Conservation (phyloP, 2,329 filamentous ascomycete species). For the Ophiostoma novo-ulmi region DNA sequence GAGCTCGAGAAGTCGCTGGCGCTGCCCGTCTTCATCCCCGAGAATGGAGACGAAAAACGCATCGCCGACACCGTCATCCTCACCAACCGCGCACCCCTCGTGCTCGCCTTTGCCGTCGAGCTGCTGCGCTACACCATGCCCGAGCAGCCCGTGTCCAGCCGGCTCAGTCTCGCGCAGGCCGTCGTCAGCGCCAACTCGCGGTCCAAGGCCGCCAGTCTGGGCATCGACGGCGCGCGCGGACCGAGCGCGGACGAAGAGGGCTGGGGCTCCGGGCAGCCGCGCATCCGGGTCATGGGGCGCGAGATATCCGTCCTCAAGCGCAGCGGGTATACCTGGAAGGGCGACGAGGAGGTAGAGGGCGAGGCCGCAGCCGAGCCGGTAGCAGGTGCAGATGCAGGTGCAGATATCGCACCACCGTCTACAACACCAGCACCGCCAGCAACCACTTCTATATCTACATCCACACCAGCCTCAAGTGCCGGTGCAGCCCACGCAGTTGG, state of each 20-base stretch:
- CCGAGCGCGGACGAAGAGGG: conserved; percentile 63
- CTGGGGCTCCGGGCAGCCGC: conserved; percentile 70
- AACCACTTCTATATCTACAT: conserved; percentile 20
- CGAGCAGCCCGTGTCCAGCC: conserved; percentile 76
- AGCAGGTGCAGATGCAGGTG: background rate
- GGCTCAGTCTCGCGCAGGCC: conserved; percentile 75
- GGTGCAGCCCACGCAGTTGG: conserved; percentile 24
- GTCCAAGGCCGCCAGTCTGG: conserved; percentile 69
- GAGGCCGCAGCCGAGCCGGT: background rate
- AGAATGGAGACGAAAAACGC: conserved; percentile 37
- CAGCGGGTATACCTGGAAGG: conserved; percentile 63
- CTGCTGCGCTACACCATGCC: conserved; percentile 77
- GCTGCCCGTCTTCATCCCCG: conserved; percentile 51
- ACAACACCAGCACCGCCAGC: conserved; percentile 22
- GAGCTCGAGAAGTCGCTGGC: conserved; percentile 59
- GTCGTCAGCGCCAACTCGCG: conserved; percentile 77
- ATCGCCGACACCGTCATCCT: conserved; percentile 56
- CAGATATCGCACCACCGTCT: conserved; percentile 23
- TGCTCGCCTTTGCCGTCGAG: conserved; percentile 73
- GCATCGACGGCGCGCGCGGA: conserved; percentile 64
- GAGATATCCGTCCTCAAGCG: conserved; percentile 71
- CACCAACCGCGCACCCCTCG: conserved; percentile 72
- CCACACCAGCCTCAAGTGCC: background rate
- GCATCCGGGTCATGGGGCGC: conserved; percentile 65
- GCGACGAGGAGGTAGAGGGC: conserved; percentile 35